These are phyloP conservation scores for Phoma sp. DNA, from an alignment of 2,329 filamentous ascomycete genomes.

Conservation along the genomic window DNA sequence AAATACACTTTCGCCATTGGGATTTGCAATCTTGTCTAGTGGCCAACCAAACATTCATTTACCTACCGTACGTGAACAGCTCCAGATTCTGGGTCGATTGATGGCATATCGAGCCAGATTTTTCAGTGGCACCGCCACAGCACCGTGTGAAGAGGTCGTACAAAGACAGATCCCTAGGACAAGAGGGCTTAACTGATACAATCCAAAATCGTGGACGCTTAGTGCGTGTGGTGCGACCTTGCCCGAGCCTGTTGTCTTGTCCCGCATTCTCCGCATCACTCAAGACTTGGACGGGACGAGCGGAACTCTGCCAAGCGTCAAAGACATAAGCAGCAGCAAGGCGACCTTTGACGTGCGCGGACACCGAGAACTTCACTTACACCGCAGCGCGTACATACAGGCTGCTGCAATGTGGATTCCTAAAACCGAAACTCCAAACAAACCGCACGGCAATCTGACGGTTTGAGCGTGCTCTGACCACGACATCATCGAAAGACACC, in stretches of 20 bases:
- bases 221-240: conserved; percentile 4
- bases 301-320: conserved; percentile 16
- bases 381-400: too few relatives aligned
- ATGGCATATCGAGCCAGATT: background rate
- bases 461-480: too few relatives aligned
- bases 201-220: conserved; percentile 10
- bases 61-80: background rate
- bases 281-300: conserved; percentile 13
- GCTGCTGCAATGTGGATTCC: too few relatives aligned
- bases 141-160: background rate
- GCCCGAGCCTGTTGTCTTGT: conserved; percentile 2
- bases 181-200: background rate
- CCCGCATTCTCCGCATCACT: conserved; percentile 13
- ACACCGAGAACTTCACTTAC: too few relatives aligned
- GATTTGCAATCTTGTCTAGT: background rate
- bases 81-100: background rate
- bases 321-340: conserved; percentile 7
- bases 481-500: too few relatives aligned
- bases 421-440: too few relatives aligned
- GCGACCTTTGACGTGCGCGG: too few relatives aligned
- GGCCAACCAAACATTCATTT: background rate
- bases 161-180: conserved; percentile 1
- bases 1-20: background rate
- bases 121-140: conserved; percentile 7
- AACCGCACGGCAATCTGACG: too few relatives aligned